Conservation (phyloP, 2,329 filamentous ascomycete genomes). For the Ophiostoma angusticollis region DNA sequence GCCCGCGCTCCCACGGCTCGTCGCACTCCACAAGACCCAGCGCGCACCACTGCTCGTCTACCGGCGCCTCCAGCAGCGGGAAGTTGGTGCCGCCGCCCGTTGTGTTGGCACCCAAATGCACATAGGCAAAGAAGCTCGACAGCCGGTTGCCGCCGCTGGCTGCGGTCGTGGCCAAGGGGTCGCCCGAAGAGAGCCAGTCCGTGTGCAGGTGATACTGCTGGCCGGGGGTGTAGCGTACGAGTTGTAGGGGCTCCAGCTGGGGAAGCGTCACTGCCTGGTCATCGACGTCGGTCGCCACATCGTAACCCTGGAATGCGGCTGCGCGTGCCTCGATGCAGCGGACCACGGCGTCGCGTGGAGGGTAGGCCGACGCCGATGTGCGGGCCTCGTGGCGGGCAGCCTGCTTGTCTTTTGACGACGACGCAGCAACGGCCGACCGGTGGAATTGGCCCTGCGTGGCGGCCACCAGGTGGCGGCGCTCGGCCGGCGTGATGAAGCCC, state of each 20-base stretch:
- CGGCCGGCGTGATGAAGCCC: slow-evolving; percentile 29
- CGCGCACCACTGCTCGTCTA: slow-evolving; percentile 11
- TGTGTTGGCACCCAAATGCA: slow-evolving; percentile 23
- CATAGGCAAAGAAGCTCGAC: slow-evolving; percentile 35
- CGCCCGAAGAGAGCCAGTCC: slow-evolving; percentile 31
- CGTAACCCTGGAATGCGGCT: slow-evolving; percentile 31
- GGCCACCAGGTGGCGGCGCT: slow-evolving; percentile 28
- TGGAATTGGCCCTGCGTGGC: slow-evolving; percentile 29
- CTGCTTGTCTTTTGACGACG: background rate
- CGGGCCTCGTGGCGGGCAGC: slow-evolving; percentile 24
- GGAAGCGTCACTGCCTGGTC: no score
- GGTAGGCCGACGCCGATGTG: slow-evolving; percentile 32
- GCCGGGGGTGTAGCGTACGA: slow-evolving; percentile 31
- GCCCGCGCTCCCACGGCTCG: slow-evolving; percentile 29
- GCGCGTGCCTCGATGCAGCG: slow-evolving; percentile 35
- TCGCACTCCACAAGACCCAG: slow-evolving; percentile 33
- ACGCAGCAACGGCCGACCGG: slow-evolving; percentile 27
- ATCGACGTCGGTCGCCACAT: slow-evolving; percentile 21
- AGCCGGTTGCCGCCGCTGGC: slow-evolving; percentile 29
- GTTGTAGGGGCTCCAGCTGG: slow-evolving; percentile 34
- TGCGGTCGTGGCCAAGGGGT: slow-evolving; percentile 21
- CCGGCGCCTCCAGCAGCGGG: slow-evolving; percentile 27
- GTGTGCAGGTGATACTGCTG: slow-evolving; percentile 36
- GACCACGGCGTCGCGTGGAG: slow-evolving; percentile 28
- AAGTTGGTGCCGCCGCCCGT: slow-evolving; percentile 36